Conservation (phyloP, 2,329 filamentous ascomycete genomes). For the Beauveria caledonica region DNA sequence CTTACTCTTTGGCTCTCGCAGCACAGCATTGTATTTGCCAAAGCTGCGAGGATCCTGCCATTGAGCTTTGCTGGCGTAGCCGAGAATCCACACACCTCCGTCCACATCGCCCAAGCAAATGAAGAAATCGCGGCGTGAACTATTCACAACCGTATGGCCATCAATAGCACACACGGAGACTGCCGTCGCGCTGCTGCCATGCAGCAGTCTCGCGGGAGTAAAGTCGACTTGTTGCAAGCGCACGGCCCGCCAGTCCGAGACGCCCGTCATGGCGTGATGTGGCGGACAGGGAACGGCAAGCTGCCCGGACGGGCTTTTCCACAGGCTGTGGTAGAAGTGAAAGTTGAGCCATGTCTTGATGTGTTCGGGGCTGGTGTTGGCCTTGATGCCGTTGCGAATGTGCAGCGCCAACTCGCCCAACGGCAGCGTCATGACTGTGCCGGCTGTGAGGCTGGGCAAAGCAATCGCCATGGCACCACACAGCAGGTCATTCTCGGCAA, state of each 20-base stretch:
- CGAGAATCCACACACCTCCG: not conserved
- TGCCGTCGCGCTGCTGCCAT: not conserved
- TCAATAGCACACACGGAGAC: not conserved
- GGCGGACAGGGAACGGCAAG: not conserved
- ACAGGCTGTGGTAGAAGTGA: not conserved
- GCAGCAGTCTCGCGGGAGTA: not conserved
- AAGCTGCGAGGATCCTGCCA: not conserved
- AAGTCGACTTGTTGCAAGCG: not conserved
- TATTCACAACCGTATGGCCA: not conserved
- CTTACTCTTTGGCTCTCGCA: not conserved
- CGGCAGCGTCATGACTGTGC: not conserved
- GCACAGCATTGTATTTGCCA: not conserved
- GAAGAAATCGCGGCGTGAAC: not conserved
- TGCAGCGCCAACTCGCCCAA: conserved; percentile 3
- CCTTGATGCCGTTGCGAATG: not conserved
- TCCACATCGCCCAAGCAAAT: not conserved
- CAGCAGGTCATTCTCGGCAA: not conserved
- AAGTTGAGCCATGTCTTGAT: conserved; percentile 2
- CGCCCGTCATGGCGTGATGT: not conserved
- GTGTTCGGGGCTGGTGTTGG: not conserved
- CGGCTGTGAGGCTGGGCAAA: not conserved
- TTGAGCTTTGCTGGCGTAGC: not conserved
- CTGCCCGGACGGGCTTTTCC: not conserved
- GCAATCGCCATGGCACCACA: not conserved
- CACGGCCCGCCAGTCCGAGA: not conserved